Evolutionary conservation across 1,284 basidiomycete genomes (phyloP).

Genomic region (Sporisorium graminicola): DNA sequence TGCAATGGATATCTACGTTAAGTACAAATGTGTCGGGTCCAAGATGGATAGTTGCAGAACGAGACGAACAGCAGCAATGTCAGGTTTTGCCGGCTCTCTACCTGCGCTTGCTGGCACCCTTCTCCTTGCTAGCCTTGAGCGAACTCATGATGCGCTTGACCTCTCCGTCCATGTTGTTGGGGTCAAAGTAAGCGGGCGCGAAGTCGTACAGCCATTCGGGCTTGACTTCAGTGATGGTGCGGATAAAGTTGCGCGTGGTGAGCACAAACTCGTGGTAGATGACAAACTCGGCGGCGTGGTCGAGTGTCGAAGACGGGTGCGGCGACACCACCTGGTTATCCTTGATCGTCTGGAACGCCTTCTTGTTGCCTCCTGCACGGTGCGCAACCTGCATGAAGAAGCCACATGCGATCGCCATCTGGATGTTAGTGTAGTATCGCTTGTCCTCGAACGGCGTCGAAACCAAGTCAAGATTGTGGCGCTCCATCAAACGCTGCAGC

Average conservation of each 20-base stretch:
- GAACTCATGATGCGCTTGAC: conserved; percentile 62
- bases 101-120: conserved; percentile 39
- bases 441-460: conserved; percentile 81
- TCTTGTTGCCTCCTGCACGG: conserved; percentile 72
- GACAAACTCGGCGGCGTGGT: conserved; percentile 95
- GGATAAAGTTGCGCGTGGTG: conserved; percentile 83
- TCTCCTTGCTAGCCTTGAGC: conserved; percentile 52
- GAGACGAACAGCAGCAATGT: not conserved
- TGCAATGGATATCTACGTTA: not conserved
- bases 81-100: not conserved
- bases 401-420: conserved; percentile 87
- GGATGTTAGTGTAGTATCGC: conserved; percentile 83
- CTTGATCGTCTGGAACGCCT: conserved; percentile 80
- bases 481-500: conserved; percentile 92
- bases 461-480: conserved; percentile 78
- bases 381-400: conserved; percentile 99
- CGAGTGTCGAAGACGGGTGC: conserved; percentile 93
- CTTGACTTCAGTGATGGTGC: conserved; percentile 88
- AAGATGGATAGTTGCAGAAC: no score
- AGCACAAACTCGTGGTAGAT: conserved; percentile 96
- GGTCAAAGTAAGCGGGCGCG: conserved; percentile 83
- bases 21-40: not conserved
- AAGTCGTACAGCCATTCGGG: conserved; percentile 92
- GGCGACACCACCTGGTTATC: conserved; percentile 93
- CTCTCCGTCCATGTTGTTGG: conserved; percentile 62